A percentile compares a stretch with the other conserved stretches of the same genome.
Conservation (phyloP, 129 eudicot genomes). For the Artemisia tridentata region DNA sequence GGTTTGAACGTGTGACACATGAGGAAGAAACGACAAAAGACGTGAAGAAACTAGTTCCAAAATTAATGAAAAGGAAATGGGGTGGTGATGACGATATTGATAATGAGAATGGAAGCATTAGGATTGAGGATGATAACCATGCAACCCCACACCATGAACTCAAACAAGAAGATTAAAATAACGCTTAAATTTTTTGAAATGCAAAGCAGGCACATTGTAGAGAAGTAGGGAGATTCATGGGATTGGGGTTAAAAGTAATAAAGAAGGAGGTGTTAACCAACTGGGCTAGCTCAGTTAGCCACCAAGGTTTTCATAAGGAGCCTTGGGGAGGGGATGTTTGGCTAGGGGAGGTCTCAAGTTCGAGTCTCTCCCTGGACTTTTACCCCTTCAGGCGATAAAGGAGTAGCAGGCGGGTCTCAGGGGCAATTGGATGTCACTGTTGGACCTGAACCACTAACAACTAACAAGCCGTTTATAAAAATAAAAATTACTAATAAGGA, state of each 20-base stretch:
- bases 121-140: slow-evolving; percentile 25
- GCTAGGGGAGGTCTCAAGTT: too few species aligned
- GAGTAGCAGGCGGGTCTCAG: too few species aligned
- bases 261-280: background rate
- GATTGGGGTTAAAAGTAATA: background rate
- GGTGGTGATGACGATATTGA: slow-evolving; percentile 20
- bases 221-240: slow-evolving; percentile 2
- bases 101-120: slow-evolving; percentile 28
- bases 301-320: too few species aligned
- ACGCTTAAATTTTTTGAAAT: background rate
- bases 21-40: slow-evolving; percentile 45
- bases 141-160: slow-evolving; percentile 46
- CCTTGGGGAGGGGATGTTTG: too few species aligned
- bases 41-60: slow-evolving; percentile 53
- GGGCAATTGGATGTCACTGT: too few species aligned
- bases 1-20: slow-evolving; percentile 63
- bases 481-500: background rate
- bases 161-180: slow-evolving; percentile 31
- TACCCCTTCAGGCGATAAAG: too few species aligned
- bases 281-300: too few species aligned
- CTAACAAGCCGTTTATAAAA: too few species aligned
- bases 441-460: too few species aligned
- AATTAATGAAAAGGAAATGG: slow-evolving; percentile 57
- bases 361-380: too few species aligned
- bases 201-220: slow-evolving; percentile 1